Conservation (phyloP, 805 yeast genomes). For the Metschnikowia shivogae region DNA sequence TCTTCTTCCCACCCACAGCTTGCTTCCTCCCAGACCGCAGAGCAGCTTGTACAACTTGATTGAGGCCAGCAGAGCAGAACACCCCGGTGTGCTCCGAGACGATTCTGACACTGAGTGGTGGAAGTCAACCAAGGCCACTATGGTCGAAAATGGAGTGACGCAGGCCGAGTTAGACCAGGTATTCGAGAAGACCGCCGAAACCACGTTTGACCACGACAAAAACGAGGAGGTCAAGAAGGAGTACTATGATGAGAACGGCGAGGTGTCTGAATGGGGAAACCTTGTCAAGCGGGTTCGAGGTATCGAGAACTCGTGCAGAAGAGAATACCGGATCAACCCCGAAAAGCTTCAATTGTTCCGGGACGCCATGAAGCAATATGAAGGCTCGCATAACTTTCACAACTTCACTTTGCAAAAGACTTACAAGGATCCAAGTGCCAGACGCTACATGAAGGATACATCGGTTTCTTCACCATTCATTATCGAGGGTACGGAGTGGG, state of each 20-base stretch:
- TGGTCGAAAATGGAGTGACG: conserved; percentile 19
- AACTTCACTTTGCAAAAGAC: conserved; percentile 80
- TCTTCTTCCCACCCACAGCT: conserved; percentile 83
- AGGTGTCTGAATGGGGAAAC: conserved; percentile 34
- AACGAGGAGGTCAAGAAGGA: conserved; percentile 27
- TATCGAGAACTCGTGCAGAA: conserved; percentile 63
- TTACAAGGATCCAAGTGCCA: conserved; percentile 80
- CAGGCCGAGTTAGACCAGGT: conserved; percentile 14
- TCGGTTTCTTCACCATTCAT: conserved; percentile 84
- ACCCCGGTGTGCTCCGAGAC: conserved; percentile 56
- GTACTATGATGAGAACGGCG: conserved; percentile 31
- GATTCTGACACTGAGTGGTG: conserved; percentile 70
- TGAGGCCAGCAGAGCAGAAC: conserved; percentile 44
- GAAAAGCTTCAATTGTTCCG: conserved; percentile 63
- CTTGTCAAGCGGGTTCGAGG: conserved; percentile 52
- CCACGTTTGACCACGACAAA: conserved; percentile 24
- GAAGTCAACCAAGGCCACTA: conserved; percentile 36
- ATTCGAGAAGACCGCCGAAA: conserved; percentile 32
- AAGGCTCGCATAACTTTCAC: conserved; percentile 90
- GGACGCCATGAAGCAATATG: conserved; percentile 64
- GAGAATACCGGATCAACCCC: conserved; percentile 60
- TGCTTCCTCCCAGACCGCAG: conserved; percentile 84
- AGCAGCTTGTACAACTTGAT: conserved; percentile 62
- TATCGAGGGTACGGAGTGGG: conserved; percentile 94
- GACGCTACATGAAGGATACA: conserved; percentile 74